Evolutionary conservation across 2,329 filamentous ascomycete species (phyloP).

Genomic region (Microthyrium microscopicum): DNA sequence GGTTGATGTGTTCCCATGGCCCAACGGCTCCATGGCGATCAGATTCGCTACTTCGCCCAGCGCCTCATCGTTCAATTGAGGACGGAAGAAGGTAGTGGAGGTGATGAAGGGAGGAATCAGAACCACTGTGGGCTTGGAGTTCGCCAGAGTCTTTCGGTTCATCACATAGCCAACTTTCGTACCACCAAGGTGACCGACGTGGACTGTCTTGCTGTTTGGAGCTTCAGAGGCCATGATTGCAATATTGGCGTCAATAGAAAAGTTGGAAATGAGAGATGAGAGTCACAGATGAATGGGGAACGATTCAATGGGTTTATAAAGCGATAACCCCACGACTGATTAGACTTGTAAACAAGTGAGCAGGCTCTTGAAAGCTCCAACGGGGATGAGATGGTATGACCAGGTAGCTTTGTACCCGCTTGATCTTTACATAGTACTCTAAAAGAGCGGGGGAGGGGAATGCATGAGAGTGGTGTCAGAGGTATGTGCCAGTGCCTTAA

Average conservation of each 20-base stretch:
- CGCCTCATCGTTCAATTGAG: slow-evolving; percentile 21
- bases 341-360: too few relatives aligned
- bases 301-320: neutral
- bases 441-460: too few relatives aligned
- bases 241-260: too few relatives aligned
- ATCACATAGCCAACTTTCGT: slow-evolving; percentile 32
- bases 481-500: too few relatives aligned
- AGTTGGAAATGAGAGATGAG: neutral
- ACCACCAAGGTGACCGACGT: slow-evolving; percentile 33
- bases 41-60: slow-evolving; percentile 28
- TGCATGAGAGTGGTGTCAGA: too few relatives aligned
- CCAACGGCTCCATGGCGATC: slow-evolving; percentile 36
- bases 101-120: slow-evolving; percentile 36
- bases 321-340: too few relatives aligned
- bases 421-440: too few relatives aligned
- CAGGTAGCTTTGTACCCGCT: too few relatives aligned
- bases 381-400: too few relatives aligned
- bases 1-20: slow-evolving; percentile 33
- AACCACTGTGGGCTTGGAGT: slow-evolving; percentile 33
- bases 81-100: slow-evolving; percentile 26
- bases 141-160: slow-evolving; percentile 14
- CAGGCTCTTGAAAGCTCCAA: too few relatives aligned
- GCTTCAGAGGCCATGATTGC: neutral
- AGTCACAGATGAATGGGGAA: neutral
- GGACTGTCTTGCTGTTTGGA: slow-evolving; percentile 19